phyloP scores from a whole-genome alignment of 371 early-diverging fungal genomes.

The Catenaria anguillulae region DNA sequence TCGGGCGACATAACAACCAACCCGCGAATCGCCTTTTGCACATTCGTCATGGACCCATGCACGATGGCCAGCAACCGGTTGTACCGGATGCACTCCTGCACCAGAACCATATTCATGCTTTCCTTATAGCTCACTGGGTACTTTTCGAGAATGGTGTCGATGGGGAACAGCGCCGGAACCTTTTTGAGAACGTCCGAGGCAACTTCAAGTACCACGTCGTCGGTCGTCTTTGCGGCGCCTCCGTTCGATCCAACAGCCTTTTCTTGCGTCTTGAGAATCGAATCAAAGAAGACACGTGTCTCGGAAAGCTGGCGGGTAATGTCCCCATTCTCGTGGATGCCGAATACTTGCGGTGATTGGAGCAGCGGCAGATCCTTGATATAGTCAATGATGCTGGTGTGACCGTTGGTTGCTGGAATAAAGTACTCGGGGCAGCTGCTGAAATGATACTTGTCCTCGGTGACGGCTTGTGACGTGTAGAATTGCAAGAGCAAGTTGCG shows the following conservation, averaged over 20 bases:
- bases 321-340: slow-evolving; percentile 46
- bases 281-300: slow-evolving; percentile 29
- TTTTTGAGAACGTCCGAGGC: slow-evolving; percentile 25
- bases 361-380: slow-evolving; percentile 34
- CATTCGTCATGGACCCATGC: slow-evolving; percentile 29
- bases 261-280: slow-evolving; percentile 32
- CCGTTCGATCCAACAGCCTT: slow-evolving; percentile 15
- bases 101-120: slow-evolving; percentile 40
- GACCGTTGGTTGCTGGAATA: slow-evolving; percentile 27
- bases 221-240: slow-evolving; percentile 28
- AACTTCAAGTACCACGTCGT: slow-evolving; percentile 28
- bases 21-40: slow-evolving; percentile 40
- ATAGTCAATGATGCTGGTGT: slow-evolving; percentile 25
- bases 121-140: slow-evolving; percentile 40
- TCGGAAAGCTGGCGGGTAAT: slow-evolving; percentile 38
- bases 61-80: slow-evolving; percentile 31
- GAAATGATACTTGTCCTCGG: slow-evolving; percentile 24
- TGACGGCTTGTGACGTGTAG: slow-evolving; percentile 1
- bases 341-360: slow-evolving; percentile 36
- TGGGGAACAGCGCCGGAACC: slow-evolving; percentile 29
- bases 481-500: slow-evolving; percentile 27
- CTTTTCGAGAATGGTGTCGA: slow-evolving; percentile 20
- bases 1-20: slow-evolving; percentile 45
- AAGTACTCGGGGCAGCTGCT: slow-evolving; percentile 32
- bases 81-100: slow-evolving; percentile 39